Evolutionary conservation across 2,329 filamentous ascomycete species (phyloP).

Genomic region (Cladosporium sphaerospermum): DNA sequence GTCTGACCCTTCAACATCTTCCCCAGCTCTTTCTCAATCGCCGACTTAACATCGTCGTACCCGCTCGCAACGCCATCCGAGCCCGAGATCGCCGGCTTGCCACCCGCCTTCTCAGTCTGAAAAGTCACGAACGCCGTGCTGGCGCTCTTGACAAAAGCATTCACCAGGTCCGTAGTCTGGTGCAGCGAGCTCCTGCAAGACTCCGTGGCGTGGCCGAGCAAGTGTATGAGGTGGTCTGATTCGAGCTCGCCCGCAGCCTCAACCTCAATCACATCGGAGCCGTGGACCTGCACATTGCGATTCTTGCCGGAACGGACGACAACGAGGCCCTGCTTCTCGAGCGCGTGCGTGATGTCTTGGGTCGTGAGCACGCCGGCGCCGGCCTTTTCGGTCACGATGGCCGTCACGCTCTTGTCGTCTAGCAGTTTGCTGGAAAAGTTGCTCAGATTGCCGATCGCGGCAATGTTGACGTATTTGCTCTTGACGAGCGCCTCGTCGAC

Average conservation of each 20-base stretch:
- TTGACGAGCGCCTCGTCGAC: slow-evolving; percentile 25
- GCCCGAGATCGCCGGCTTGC: slow-evolving; percentile 25
- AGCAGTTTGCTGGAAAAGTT: slow-evolving; percentile 32
- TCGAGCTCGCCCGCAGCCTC: slow-evolving; percentile 25
- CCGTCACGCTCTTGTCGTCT: slow-evolving; percentile 28
- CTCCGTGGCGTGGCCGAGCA: slow-evolving; percentile 26
- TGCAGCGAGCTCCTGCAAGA: slow-evolving; percentile 24
- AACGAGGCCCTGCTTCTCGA: slow-evolving; percentile 24
- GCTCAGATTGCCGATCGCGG: slow-evolving; percentile 24
- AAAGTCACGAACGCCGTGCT: slow-evolving; percentile 27
- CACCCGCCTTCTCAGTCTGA: slow-evolving; percentile 26
- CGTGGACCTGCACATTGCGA: slow-evolving; percentile 20
- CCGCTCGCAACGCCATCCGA: slow-evolving; percentile 19
- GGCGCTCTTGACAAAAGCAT: slow-evolving; percentile 23
- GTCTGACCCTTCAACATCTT: slow-evolving; percentile 21
- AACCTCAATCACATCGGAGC: slow-evolving; percentile 24
- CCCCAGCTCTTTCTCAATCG: slow-evolving; percentile 27
- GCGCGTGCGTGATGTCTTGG: slow-evolving; percentile 22
- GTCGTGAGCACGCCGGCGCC: slow-evolving; percentile 24
- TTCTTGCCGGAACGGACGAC: slow-evolving; percentile 25
- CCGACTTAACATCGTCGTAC: slow-evolving; percentile 29
- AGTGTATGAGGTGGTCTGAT: slow-evolving; percentile 28
- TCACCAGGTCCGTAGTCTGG: slow-evolving; percentile 23
- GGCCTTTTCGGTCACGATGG: slow-evolving; percentile 24
- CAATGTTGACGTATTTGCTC: slow-evolving; percentile 24